Evolutionary conservation across 148 eudicot species (phyloP).

Genomic region (Suaeda aralocaspica): DNA sequence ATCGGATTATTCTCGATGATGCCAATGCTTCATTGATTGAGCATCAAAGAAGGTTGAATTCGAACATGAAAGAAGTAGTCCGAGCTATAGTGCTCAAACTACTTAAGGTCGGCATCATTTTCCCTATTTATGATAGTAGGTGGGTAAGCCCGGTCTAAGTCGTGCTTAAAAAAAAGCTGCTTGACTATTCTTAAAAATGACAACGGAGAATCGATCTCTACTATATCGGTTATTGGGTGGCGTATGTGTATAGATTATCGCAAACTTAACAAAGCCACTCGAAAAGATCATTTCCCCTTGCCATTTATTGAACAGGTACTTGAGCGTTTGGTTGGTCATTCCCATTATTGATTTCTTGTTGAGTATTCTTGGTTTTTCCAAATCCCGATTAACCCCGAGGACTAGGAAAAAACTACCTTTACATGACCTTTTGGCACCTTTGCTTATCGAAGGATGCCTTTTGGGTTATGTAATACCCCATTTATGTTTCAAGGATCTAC

Average conservation of each 20-base stretch:
- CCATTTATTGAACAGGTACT: neutral
- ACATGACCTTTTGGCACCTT: neutral
- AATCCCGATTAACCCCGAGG: neutral
- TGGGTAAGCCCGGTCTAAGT: neutral
- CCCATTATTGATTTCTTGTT: neutral
- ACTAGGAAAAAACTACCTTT: neutral
- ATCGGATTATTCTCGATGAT: too few species aligned
- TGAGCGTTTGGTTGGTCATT: neutral
- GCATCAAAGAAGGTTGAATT: too few species aligned
- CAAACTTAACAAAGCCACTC: neutral
- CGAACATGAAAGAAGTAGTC: too few species aligned
- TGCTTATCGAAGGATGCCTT: neutral
- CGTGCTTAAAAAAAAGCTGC: neutral
- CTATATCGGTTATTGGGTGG: neutral
- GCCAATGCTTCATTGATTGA: too few species aligned
- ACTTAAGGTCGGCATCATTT: too few species aligned
- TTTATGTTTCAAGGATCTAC: neutral
- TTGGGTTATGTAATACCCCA: neutral
- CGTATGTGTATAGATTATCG: neutral
- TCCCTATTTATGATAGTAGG: neutral
- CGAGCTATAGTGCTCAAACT: too few species aligned
- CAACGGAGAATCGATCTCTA: neutral
- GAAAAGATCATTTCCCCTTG: neutral
- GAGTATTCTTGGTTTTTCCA: neutral
- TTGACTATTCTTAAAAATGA: neutral